These are phyloP conservation scores for Coleophoma crateriformis DNA, from an alignment of 2,329 filamentous ascomycete genomes.

Conservation along the genomic window DNA sequence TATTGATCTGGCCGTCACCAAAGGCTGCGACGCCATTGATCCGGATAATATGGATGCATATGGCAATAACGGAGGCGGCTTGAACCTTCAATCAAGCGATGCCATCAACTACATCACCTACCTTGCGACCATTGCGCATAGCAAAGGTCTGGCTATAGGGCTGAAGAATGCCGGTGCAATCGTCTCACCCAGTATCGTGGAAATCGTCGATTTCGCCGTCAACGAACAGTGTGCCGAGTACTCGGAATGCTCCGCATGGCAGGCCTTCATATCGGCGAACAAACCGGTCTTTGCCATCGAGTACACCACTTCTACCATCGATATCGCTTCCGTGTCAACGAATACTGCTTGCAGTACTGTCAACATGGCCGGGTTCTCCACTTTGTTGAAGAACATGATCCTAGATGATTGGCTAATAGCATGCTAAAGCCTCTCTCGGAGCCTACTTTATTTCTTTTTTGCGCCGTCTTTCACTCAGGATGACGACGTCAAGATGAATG, in stretches of 20 bases:
- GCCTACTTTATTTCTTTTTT: too few species aligned
- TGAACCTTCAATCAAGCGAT: constrained; percentile 49
- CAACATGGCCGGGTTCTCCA: not conserved
- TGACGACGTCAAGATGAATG: too few species aligned
- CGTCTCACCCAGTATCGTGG: constrained; percentile 36
- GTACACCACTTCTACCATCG: constrained; percentile 48
- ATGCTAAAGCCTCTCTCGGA: not conserved
- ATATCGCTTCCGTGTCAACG: not conserved
- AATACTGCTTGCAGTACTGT: not conserved
- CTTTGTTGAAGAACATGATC: not conserved
- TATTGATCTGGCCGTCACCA: constrained; percentile 49
- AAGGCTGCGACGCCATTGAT: constrained; percentile 63
- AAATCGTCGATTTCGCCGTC: constrained; percentile 56
- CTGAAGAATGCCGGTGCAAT: constrained; percentile 64
- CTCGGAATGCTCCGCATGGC: constrained; percentile 51
- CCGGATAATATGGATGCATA: constrained; percentile 66
- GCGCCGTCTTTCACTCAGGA: too few species aligned
- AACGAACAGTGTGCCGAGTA: constrained; percentile 64
- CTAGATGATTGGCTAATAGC: not conserved
- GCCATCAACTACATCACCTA: constrained; percentile 54
- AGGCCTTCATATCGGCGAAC: constrained; percentile 48
- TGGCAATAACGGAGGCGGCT: constrained; percentile 53
- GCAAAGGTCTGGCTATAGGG: constrained; percentile 52
- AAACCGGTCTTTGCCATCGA: constrained; percentile 71
- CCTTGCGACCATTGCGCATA: constrained; percentile 47